Percentiles rank a stretch among this genome's conserved stretches.
These are phyloP conservation scores for Dryas octopetala DNA, from an alignment of 306 rosid species.

Conservation along the genomic window DNA sequence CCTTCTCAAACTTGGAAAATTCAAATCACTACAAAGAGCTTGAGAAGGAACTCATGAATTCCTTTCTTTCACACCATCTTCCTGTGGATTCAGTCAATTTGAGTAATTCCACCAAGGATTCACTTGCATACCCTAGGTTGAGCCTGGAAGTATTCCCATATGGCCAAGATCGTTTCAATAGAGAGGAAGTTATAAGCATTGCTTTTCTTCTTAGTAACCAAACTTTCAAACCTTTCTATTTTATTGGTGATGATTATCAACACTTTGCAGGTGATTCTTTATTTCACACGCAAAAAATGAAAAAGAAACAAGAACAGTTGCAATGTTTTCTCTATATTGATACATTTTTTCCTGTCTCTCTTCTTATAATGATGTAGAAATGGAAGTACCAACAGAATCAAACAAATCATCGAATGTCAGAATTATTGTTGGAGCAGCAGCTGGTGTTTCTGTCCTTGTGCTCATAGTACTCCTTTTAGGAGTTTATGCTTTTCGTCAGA, in stretches of 20 bases:
- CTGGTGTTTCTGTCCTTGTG: constrained; percentile 54
- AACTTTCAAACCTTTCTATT: constrained; percentile 44
- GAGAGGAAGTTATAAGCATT: constrained; percentile 36
- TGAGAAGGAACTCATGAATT: constrained; percentile 16
- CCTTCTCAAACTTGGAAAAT: constrained; percentile 50
- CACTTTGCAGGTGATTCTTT: too few relatives aligned
- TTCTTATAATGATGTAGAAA: neutral
- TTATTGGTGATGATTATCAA: neutral
- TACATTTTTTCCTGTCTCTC: constrained; percentile 6
- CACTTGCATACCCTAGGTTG: constrained; percentile 34
- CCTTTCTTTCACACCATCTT: constrained; percentile 10
- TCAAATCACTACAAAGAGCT: constrained; percentile 26
- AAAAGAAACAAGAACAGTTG: neutral
- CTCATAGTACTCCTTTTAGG: constrained; percentile 43
- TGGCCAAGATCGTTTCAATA: constrained; percentile 40
- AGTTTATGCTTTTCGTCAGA: constrained; percentile 50
- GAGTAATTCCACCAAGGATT: constrained; percentile 28
- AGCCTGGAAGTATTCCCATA: constrained; percentile 51
- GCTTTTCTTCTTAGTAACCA: constrained; percentile 55
- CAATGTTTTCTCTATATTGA: neutral
- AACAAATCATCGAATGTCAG: constrained; percentile 30
- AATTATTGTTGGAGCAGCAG: constrained; percentile 55
- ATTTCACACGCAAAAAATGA: too few relatives aligned
- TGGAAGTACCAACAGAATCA: constrained; percentile 3
- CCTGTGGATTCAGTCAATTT: constrained; percentile 52